phyloP scores from a whole-genome alignment of 2,329 filamentous ascomycete species.

The Botryotinia calthae region DNA sequence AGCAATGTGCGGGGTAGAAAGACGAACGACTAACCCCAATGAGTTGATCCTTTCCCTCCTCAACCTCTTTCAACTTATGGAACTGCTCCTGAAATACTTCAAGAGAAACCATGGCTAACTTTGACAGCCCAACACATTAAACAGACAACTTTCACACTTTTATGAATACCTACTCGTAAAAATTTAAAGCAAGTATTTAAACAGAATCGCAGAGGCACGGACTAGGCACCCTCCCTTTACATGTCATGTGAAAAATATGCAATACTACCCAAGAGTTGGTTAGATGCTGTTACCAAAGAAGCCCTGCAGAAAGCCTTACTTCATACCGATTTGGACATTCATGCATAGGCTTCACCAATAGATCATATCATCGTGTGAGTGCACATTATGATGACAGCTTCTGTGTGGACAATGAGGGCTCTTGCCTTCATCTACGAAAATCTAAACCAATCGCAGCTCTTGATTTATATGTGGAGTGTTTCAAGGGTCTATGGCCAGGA shows the following conservation, averaged over 20 bases:
- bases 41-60: constrained; percentile 19
- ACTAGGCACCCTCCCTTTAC: not conserved
- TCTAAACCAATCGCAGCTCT: not conserved
- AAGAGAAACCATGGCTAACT: constrained; percentile 21
- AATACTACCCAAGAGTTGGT: constrained; percentile 3
- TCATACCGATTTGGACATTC: not conserved
- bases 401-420: not conserved
- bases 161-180: not conserved
- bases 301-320: constrained; percentile 6
- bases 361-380: not conserved
- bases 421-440: not conserved
- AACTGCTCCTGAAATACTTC: constrained; percentile 22
- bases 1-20: not conserved
- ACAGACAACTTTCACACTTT: not conserved
- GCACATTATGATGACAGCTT: not conserved
- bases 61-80: constrained; percentile 19
- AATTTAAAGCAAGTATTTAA: not conserved
- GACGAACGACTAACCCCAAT: constrained; percentile 16
- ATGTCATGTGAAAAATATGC: constrained; percentile 8
- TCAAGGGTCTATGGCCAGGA: not conserved
- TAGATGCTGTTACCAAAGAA: not conserved
- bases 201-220: not conserved
- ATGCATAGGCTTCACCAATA: not conserved
- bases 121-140: not conserved
- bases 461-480: not conserved